Evolutionary conservation across 2,329 filamentous ascomycete species (phyloP), one percentile per base, ranked within the genome.

Genomic region (Claviceps arundinis): DNA sequence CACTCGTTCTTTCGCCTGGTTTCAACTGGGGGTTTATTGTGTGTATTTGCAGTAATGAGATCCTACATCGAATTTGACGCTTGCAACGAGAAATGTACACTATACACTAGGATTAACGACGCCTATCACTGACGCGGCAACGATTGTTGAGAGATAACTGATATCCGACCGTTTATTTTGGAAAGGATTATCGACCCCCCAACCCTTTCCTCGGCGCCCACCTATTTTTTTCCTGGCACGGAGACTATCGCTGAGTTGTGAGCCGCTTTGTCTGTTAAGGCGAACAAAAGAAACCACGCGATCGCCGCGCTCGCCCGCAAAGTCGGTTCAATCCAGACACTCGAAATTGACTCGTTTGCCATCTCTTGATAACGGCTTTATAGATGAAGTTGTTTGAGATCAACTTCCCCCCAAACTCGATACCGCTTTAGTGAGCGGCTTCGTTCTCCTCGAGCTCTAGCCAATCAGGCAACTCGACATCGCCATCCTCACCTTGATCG

Each of bases 401-500:
- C 24, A 49, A 16, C 13, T 34, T 38, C 26, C 22, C 3, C 17
- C 38, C 1, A 26, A 14, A 22, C 43, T 19, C 19, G 1, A 44
- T 41, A 19, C 8, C 38, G 50, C 52, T 60, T 66, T 78, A 81
- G 69, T 80, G 77, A 58, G 66, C 65, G 53, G 66, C 65, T 52
- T 47, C 63, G 58, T 73, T 80, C 65, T 80, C 70, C 75, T 90
- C 84, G 68, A 89, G 84, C 70, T 90, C 89, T 62, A 95, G 87
- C 88, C 89, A 96, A 73, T 84, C 73, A 62, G 77, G 73, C 54
- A 78, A 69, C 54, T 71, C 73, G 55, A 84, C 77, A 53, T 79
- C 74, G 52, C 77, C 77, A 64, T 78, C 64, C 50, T 74, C 73
- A 59, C 75, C 75, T 58, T 77, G 78, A 55, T 73, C 70, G 61